phyloP scores from a whole-genome alignment of 2,329 filamentous ascomycete genomes.

The Alternaria triticimaculans region DNA sequence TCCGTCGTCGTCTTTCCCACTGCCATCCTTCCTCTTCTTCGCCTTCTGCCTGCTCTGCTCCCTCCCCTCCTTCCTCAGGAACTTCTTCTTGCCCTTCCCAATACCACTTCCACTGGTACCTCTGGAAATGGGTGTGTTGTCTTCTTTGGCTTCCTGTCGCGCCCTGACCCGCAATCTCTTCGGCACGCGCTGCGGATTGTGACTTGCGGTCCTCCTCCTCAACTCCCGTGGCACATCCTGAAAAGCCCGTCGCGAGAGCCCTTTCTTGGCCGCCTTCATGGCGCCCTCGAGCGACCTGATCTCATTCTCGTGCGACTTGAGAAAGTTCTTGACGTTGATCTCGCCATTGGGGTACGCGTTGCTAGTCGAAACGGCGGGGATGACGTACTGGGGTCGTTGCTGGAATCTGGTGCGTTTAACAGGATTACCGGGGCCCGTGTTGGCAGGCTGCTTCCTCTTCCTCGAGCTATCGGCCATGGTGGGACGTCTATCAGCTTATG shows the following conservation, averaged over 20 bases:
- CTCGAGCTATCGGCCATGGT: conserved; percentile 28
- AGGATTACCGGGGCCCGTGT: conserved; percentile 9
- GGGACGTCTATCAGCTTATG: neutral
- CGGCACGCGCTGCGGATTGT: conserved; percentile 91
- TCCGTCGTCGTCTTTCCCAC: conserved; percentile 22
- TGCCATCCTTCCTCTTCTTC: conserved; percentile 58
- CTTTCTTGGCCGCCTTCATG: conserved; percentile 75
- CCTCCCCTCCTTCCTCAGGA: conserved; percentile 77
- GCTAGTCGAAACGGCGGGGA: conserved; percentile 36
- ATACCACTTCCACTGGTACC: conserved; percentile 66
- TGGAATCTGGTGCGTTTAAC: conserved; percentile 38
- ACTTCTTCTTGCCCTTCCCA: conserved; percentile 50
- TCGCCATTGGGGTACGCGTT: conserved; percentile 73
- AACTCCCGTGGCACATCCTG: conserved; percentile 87
- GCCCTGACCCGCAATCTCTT: conserved; percentile 75
- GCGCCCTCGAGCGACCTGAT: conserved; percentile 83
- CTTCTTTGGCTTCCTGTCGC: conserved; percentile 77
- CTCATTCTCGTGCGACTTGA: conserved; percentile 86
- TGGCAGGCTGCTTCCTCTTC: conserved; percentile 31
- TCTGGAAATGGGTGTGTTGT: conserved; percentile 86
- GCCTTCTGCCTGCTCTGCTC: conserved; percentile 71
- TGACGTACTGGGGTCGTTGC: conserved; percentile 33
- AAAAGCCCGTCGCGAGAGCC: conserved; percentile 75
- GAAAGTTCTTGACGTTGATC: conserved; percentile 82
- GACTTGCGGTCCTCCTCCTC: conserved; percentile 87